Base-by-base conservation (phyloP, 306 rosid genomes). In the Boehmeria nivea region DNA sequence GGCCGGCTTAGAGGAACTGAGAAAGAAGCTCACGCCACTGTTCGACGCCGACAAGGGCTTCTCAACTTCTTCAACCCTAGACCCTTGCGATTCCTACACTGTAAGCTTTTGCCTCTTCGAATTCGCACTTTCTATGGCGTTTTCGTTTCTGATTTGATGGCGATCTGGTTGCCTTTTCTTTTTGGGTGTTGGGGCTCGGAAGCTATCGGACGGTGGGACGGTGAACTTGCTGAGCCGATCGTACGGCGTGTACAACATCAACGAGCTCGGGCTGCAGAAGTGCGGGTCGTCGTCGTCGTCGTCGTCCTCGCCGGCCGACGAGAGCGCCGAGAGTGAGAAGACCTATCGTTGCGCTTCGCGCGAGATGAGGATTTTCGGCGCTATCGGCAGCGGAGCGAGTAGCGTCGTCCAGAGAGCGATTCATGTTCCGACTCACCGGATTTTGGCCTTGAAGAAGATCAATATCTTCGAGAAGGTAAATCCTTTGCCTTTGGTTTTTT, bases 401-500 rank as follows among this genome's bases (percentile, higher is more conserved):
- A 84, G 96, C 69, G 78, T 91, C 65, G 98, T 91, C 34, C 96
- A 91, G 78, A 87, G 96, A 78, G 98, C 95, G 59, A 80, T 91
- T 12, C 98, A 91, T 64, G 83, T 91, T 51, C 96, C 96, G 37
- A 78, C 71, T 3, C 95, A 91, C 65, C 82, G 89, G 57, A 81
- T 91, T 61, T 60, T 91, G 38, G 99, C 96, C 0, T 54, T 91
- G 36, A 91, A 87, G 85, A 91, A 87, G 82, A 91, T 91, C 58
- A 91, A 91, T 40, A 91, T 91, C 59, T 91, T 91, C 66, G 99
- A 91, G 69, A 91, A 87, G 96, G 98, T 85, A 4, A 11, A 52
- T 47, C 40, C 23, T 16, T 23, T 12, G 5, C 13, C 24, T 20
- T 48, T n/a, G n/a, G n/a, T n/a, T n/a, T n/a, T n/a, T n/a, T n/a